Conservation (phyloP, 441 rosid species). For the Macaranga tanarius region DNA sequence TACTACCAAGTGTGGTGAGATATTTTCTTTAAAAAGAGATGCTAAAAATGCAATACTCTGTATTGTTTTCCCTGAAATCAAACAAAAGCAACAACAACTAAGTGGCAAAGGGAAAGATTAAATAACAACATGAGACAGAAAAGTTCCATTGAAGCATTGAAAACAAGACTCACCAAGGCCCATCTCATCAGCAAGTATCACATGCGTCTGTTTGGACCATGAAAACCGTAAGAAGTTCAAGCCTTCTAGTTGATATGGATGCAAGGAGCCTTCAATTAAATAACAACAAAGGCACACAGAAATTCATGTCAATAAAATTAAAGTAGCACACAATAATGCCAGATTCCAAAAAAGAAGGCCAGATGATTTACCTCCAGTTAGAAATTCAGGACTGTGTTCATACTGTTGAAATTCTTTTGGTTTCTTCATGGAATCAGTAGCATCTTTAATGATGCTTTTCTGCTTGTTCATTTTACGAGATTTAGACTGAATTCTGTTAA, state of each 20-base stretch:
- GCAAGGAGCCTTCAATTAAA: conserved; percentile 74
- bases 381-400: conserved; percentile 88
- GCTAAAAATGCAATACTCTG: conserved; percentile 98
- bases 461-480: conserved; percentile 56
- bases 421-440: conserved; percentile 55
- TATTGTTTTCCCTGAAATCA: conserved; percentile 85
- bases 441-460: conserved; percentile 44
- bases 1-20: conserved; percentile 80
- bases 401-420: conserved; percentile 79
- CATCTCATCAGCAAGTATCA: conserved; percentile 99
- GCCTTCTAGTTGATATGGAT: conserved; percentile 98
- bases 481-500: conserved; percentile 61
- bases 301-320: conserved; percentile 23
- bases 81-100: conserved; percentile 14
- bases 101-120: conserved; percentile 15
- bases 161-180: conserved; percentile 73
- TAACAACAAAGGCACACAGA: conserved; percentile 25
- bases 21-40: conserved; percentile 71
- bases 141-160: not conserved
- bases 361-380: conserved; percentile 71
- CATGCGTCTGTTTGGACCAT: conserved; percentile 97
- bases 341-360: conserved; percentile 7
- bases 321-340: conserved; percentile 17
- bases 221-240: conserved; percentile 93
- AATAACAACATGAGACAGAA: conserved; percentile 12